Conservation (phyloP, 129 eudicot genomes). For the Flaveria brownii region DNA sequence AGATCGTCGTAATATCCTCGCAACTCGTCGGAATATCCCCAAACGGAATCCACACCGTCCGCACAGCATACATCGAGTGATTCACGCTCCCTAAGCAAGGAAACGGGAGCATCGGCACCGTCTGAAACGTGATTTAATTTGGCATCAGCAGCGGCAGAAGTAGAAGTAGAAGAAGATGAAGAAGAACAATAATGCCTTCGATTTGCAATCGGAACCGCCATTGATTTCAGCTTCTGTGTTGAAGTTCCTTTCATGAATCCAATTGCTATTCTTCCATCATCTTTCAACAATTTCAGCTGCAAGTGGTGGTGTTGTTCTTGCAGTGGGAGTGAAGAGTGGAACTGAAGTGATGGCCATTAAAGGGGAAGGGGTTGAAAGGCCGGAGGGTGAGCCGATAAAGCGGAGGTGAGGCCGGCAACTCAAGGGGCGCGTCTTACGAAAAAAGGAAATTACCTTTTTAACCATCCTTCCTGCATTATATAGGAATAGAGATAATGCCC, state of each 20-base stretch:
- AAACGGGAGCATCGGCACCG: slow-evolving; percentile 31
- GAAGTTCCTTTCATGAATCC: slow-evolving; percentile 37
- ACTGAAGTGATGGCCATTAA: too few species aligned
- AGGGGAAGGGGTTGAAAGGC: too few species aligned
- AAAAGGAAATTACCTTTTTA: too few species aligned
- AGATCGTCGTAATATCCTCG: slow-evolving; percentile 27
- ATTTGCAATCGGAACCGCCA: slow-evolving; percentile 18
- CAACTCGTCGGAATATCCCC: slow-evolving; percentile 43
- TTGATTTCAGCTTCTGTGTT: slow-evolving; percentile 39
- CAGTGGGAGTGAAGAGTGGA: too few species aligned
- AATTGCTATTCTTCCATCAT: slow-evolving; percentile 42
- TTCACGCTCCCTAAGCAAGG: slow-evolving; percentile 46
- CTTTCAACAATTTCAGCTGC: slow-evolving; percentile 7
- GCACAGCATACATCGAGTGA: slow-evolving; percentile 43
- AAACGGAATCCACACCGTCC: slow-evolving; percentile 13
- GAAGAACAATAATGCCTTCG: slow-evolving; percentile 38
- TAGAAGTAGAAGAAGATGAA: slow-evolving; percentile 19
- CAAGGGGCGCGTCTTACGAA: too few species aligned
- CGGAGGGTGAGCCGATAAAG: too few species aligned
- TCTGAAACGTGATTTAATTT: slow-evolving; percentile 28
- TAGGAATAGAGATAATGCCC: too few species aligned
- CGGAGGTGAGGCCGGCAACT: too few species aligned
- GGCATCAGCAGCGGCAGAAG: slow-evolving; percentile 27
- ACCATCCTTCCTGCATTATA: too few species aligned
- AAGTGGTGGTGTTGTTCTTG: too few species aligned